Conservation (phyloP, 2,329 filamentous ascomycete genomes). For the Colletotrichum eleusines region DNA sequence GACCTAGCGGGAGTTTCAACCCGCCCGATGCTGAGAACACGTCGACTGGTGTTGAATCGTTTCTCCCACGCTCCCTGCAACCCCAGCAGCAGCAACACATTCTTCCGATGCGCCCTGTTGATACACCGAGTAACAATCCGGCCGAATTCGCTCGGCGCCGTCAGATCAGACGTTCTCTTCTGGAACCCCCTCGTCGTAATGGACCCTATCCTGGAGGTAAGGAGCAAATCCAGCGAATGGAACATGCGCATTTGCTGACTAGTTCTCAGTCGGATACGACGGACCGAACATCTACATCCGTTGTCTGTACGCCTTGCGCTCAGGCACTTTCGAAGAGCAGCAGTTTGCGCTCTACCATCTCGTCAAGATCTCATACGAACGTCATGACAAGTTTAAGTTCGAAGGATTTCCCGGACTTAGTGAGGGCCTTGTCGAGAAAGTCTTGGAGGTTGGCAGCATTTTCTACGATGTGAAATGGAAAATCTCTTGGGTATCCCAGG, state of each 20-base stretch:
- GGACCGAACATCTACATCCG: conserved; percentile 93
- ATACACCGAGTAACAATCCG: conserved; percentile 81
- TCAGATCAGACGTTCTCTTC: conserved; percentile 53
- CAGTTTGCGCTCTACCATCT: conserved; percentile 94
- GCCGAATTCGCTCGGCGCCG: conserved; percentile 73
- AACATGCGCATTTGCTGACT: neutral
- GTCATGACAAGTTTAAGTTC: conserved; percentile 95
- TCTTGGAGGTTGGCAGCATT: conserved; percentile 80
- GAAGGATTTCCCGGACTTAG: conserved; percentile 90
- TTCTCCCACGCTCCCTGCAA: conserved; percentile 56
- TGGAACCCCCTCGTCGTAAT: conserved; percentile 34
- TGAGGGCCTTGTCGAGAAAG: conserved; percentile 88
- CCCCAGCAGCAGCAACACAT: conserved; percentile 74
- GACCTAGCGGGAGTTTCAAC: conserved; percentile 62
- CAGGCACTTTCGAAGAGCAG: conserved; percentile 82
- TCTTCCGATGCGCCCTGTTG: conserved; percentile 77
- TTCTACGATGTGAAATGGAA: conserved; percentile 89
- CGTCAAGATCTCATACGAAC: conserved; percentile 94
- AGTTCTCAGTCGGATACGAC: conserved; percentile 67
- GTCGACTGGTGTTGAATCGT: conserved; percentile 70
- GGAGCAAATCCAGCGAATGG: conserved; percentile 45
- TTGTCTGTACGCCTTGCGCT: conserved; percentile 86
- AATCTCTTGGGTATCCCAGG: conserved; percentile 72
- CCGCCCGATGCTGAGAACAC: conserved; percentile 67
- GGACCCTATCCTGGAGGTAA: conserved; percentile 70